These are phyloP conservation scores for Aspergillus sp. DNA, from an alignment of 2,329 filamentous ascomycete genomes.

Conservation along the genomic window DNA sequence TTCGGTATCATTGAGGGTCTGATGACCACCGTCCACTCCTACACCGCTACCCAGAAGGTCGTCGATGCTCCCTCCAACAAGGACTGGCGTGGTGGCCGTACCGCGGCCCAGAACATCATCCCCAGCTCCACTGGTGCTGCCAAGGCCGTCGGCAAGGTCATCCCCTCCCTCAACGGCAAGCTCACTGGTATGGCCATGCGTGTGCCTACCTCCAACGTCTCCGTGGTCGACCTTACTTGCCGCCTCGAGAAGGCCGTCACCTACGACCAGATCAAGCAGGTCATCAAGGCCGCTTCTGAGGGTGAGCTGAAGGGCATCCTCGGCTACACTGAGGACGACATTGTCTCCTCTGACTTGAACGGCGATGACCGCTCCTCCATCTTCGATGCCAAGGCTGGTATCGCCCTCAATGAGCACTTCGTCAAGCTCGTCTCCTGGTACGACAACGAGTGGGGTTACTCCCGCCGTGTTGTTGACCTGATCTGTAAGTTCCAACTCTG, in stretches of 20 bases:
- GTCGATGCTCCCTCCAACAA: conserved; percentile 96
- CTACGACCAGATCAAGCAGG: conserved; percentile 83
- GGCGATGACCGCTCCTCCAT: conserved; percentile 93
- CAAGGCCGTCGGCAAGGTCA: conserved; percentile 99
- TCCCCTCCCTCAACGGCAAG: conserved; percentile 96
- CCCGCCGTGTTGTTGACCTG: conserved; percentile 87
- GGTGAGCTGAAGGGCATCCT: conserved; percentile 86
- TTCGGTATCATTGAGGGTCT: conserved; percentile 97
- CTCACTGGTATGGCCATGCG: conserved; percentile 99
- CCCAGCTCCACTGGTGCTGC: conserved; percentile 98
- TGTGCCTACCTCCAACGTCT: conserved; percentile 98
- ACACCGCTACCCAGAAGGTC: conserved; percentile 99
- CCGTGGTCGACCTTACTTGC: conserved; percentile 94
- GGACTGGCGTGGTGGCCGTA: conserved; percentile 99
- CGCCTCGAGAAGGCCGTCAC: conserved; percentile 81
- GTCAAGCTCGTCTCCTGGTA: conserved; percentile 99
- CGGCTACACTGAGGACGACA: conserved; percentile 92
- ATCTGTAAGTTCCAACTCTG: conserved; percentile 35
- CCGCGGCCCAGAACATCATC: conserved; percentile 99
- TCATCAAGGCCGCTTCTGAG: conserved; percentile 82
- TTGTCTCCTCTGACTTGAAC: conserved; percentile 92
- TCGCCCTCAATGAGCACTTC: conserved; percentile 97
- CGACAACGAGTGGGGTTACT: conserved; percentile 99
- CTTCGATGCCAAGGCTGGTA: conserved; percentile 99
- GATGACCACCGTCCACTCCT: conserved; percentile 99